phyloP scores from a whole-genome alignment of 345 rosid species.

The Eucalyptus regnans region DNA sequence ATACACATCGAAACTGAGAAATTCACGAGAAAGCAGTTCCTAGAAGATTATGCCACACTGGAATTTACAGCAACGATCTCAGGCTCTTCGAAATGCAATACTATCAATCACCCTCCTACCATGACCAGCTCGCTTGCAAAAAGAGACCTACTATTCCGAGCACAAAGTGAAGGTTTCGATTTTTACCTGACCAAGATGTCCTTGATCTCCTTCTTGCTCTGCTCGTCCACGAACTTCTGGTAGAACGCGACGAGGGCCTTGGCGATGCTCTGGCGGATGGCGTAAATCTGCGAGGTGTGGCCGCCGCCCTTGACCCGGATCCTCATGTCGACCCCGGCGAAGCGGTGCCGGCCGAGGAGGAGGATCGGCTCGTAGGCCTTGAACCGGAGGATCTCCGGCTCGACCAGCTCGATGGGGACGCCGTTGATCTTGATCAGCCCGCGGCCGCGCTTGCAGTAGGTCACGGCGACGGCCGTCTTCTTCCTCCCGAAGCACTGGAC shows the following conservation, averaged over 20 bases:
- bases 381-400: slow-evolving; percentile 77
- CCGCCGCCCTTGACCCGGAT: slow-evolving; percentile 68
- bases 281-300: slow-evolving; percentile 76
- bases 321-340: slow-evolving; percentile 65
- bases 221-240: slow-evolving; percentile 89
- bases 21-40: neutral
- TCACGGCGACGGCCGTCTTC: slow-evolving; percentile 81
- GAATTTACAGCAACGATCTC: neutral
- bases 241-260: slow-evolving; percentile 78
- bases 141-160: neutral
- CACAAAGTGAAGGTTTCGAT: neutral
- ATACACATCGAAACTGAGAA: neutral
- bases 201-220: slow-evolving; percentile 84
- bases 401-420: slow-evolving; percentile 59
- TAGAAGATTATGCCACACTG: neutral
- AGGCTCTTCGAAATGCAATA: neutral
- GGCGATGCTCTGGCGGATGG: slow-evolving; percentile 85
- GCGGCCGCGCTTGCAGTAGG: slow-evolving; percentile 68
- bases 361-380: slow-evolving; percentile 70
- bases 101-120: neutral
- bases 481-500: slow-evolving; percentile 82
- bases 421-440: slow-evolving; percentile 81
- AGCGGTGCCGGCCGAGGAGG: slow-evolving; percentile 70
- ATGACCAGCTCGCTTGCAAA: neutral
- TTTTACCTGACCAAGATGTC: slow-evolving; percentile 54